A percentile compares a stretch with the other conserved stretches of the same genome.
These are phyloP conservation scores for Castanopsis chinensis DNA, from an alignment of 306 rosid genomes.

Conservation along the genomic window DNA sequence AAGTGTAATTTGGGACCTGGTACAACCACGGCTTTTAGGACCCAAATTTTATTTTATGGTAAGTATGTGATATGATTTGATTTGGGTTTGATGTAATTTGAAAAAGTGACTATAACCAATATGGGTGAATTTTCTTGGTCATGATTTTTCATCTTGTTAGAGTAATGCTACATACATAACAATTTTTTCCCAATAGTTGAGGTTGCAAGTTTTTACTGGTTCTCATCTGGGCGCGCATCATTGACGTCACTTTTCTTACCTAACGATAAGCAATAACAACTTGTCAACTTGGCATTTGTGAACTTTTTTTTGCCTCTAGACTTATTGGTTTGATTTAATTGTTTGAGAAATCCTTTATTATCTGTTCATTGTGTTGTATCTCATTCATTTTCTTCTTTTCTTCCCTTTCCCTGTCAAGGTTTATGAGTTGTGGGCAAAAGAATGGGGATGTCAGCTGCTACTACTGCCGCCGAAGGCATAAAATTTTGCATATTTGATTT, in stretches of 20 bases:
- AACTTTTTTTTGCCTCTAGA: too few relatives aligned
- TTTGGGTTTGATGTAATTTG: not conserved
- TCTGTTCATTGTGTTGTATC: not conserved
- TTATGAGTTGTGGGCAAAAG: slow-evolving; percentile 8
- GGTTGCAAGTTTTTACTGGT: too few relatives aligned
- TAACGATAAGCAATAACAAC: too few relatives aligned
- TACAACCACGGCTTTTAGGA: too few relatives aligned
- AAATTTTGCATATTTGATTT: slow-evolving; percentile 83
- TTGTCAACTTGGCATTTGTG: too few relatives aligned
- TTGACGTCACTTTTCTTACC: too few relatives aligned
- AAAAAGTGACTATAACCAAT: not conserved
- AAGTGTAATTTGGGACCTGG: too few relatives aligned
- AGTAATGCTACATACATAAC: too few relatives aligned
- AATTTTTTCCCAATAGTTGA: too few relatives aligned
- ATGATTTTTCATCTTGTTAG: not conserved
- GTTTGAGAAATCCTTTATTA: not conserved
- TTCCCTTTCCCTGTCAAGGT: not conserved
- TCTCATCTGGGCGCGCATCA: too few relatives aligned
- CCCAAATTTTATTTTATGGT: too few relatives aligned
- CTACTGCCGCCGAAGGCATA: slow-evolving; percentile 48
- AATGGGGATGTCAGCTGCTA: slow-evolving; percentile 72
- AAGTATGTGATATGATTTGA: too few relatives aligned
- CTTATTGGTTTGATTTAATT: not conserved
- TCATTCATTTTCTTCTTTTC: not conserved
- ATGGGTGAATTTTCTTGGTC: not conserved